Conservation (phyloP, 306 rosid species). For the Phaseolus lunatus region DNA sequence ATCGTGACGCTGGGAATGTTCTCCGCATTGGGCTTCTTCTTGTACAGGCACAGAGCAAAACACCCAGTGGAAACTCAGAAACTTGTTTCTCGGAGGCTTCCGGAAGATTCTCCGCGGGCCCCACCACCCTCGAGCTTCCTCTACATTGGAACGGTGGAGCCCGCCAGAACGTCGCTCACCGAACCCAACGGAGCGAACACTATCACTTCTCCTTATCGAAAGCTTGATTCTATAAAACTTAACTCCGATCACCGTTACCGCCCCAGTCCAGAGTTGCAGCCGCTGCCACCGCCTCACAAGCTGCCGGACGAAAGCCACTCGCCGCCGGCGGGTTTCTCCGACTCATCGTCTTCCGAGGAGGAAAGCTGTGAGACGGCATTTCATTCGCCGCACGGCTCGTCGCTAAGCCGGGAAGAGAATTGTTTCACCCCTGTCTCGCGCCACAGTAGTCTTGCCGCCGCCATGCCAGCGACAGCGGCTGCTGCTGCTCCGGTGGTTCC, state of each 20-base stretch:
- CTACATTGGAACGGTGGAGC: slow-evolving; percentile 89
- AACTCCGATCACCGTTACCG: slow-evolving; percentile 75
- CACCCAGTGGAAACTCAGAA: slow-evolving; percentile 57
- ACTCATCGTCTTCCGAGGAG: slow-evolving; percentile 56
- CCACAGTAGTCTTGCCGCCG: slow-evolving; percentile 46
- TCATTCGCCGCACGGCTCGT: slow-evolving; percentile 74
- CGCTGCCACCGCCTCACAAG: slow-evolving; percentile 68
- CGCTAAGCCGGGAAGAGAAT: slow-evolving; percentile 64
- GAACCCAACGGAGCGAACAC: slow-evolving; percentile 38
- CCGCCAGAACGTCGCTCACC: slow-evolving; percentile 51
- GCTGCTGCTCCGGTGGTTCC: slow-evolving; percentile 52
- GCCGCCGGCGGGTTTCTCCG: slow-evolving; percentile 51
- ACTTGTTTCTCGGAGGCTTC: slow-evolving; percentile 55
- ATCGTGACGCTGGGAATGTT: slow-evolving; percentile 81
- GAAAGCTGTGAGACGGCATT: slow-evolving; percentile 72
- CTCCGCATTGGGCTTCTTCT: slow-evolving; percentile 74
- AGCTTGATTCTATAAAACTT: slow-evolving; percentile 59
- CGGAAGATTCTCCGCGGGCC: slow-evolving; percentile 54
- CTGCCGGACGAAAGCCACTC: slow-evolving; percentile 55
- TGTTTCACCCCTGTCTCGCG: slow-evolving; percentile 76
- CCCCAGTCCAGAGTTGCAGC: slow-evolving; percentile 94
- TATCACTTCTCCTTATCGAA: slow-evolving; percentile 64
- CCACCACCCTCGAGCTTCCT: slow-evolving; percentile 72
- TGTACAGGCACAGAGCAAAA: slow-evolving; percentile 72
- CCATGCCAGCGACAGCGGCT: neutral